phyloP scores from a whole-genome alignment of 352 stramenopile genomes.

The Thalassiosira oceanica region DNA sequence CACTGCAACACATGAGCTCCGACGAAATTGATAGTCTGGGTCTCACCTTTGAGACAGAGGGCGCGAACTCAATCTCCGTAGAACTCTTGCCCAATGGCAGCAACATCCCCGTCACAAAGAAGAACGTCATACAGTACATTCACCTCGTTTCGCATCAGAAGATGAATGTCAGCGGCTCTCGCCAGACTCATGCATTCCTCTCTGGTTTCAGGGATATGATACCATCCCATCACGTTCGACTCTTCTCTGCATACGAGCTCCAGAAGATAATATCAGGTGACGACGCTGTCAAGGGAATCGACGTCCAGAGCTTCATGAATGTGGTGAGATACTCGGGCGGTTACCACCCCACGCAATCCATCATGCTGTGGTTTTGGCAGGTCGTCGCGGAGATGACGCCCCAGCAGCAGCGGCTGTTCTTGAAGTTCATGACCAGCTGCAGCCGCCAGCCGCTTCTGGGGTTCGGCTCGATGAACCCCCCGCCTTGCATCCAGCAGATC shows the following conservation, averaged over 20 bases:
- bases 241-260: constrained; percentile 95
- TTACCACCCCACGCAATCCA: constrained; percentile 86
- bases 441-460: constrained; percentile 91
- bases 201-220: constrained; percentile 92
- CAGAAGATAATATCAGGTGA: constrained; percentile 95
- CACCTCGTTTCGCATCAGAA: constrained; percentile 92
- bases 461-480: constrained; percentile 89
- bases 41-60: constrained; percentile 90
- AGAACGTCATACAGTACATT: constrained; percentile 94
- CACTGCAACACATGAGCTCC: constrained; percentile 88
- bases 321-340: constrained; percentile 89
- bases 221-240: constrained; percentile 87
- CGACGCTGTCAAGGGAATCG: constrained; percentile 82
- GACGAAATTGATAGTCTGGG: constrained; percentile 85
- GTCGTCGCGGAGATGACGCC: constrained; percentile 82
- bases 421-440: constrained; percentile 95
- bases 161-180: constrained; percentile 88
- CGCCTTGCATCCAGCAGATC: constrained; percentile 89
- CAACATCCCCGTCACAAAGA: constrained; percentile 87
- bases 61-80: constrained; percentile 49
- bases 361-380: constrained; percentile 86
- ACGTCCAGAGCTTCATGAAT: constrained; percentile 87
- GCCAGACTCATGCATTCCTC: constrained; percentile 89
- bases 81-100: constrained; percentile 87
- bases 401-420: constrained; percentile 88